Evolutionary conservation across 1,139 yeast species (phyloP).

Genomic region (Lodderomyces elongisporus): DNA sequence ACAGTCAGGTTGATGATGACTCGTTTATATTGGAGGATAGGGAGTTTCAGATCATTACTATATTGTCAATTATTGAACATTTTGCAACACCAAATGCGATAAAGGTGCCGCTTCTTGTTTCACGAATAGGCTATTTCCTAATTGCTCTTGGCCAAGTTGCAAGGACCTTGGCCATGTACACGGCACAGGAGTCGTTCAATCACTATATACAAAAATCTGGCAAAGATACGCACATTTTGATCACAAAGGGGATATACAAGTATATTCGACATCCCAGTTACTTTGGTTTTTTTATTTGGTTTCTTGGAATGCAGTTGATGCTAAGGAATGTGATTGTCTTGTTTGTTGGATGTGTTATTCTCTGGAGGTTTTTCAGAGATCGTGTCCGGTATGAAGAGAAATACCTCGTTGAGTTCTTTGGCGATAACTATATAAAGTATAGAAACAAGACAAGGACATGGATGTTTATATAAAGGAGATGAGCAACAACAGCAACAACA

Average conservation of each 20-base stretch:
- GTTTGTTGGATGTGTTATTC: slow-evolving; percentile 24
- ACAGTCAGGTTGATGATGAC: slow-evolving; percentile 59
- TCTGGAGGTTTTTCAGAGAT: slow-evolving; percentile 63
- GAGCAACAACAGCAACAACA: too few relatives aligned
- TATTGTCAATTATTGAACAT: slow-evolving; percentile 23
- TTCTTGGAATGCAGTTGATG: slow-evolving; percentile 73
- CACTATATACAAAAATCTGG: slow-evolving; percentile 64
- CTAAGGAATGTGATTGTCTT: slow-evolving; percentile 46
- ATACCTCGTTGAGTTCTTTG: slow-evolving; percentile 62
- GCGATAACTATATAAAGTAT: slow-evolving; percentile 55
- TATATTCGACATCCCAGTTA: slow-evolving; percentile 82
- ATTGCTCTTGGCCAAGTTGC: slow-evolving; percentile 57
- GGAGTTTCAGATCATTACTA: slow-evolving; percentile 61
- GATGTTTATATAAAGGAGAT: slow-evolving; percentile 9
- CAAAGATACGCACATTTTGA: slow-evolving; percentile 53
- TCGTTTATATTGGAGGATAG: slow-evolving; percentile 79
- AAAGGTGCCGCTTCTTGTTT: slow-evolving; percentile 7
- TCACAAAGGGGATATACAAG: slow-evolving; percentile 69
- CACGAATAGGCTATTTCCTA: slow-evolving; percentile 40
- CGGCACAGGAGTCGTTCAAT: slow-evolving; percentile 84
- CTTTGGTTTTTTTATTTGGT: slow-evolving; percentile 92
- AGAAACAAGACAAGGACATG: slow-evolving; percentile 16
- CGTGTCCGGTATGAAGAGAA: slow-evolving; percentile 72
- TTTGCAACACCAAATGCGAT: slow-evolving; percentile 1
- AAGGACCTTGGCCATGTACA: slow-evolving; percentile 76